Base-by-base conservation (phyloP, 495 filamentous ascomycete genomes). In the Annulohypoxylon maeteangense region DNA sequence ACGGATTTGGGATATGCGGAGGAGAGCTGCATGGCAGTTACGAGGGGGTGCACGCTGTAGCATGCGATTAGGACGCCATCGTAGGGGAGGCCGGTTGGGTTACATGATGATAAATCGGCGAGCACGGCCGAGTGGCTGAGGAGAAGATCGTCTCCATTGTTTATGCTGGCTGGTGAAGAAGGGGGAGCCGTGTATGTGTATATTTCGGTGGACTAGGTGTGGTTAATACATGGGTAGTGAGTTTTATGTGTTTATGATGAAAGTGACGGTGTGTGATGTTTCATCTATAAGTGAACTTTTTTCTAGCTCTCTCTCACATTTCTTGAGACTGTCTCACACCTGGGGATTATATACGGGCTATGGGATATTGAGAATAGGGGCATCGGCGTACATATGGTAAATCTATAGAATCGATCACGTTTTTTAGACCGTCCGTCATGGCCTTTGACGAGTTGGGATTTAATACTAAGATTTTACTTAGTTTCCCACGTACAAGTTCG, bases 61-160 rank as follows among this genome's bases (percentile, higher is more conserved):
- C 95, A 99, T 42, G 93, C 93, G 1, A 99, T 84, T 0, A 98
- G 82, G 68, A 95, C 91, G 20, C 86, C 95, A 73, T 95, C 89
- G 78, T 92, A 88, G 59, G 84, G 80, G 62, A 38, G 90, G 76
- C 12, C 86, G 60, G 1, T 76, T 80, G 59, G 82, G 74, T 62
- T 16, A 0, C 42, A 40, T 4, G 14, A 18, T 3, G 60, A 29
- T 2, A 94, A 78, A 63, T 88, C 80, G 2, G 81, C 76, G 48
- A 88, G 81, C 50, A 91, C 90, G 63, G 88, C 83, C 1, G 82
- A 68, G 14, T 82, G 76, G 68, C 85, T 88, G 27, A 78, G 65
- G 0, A 71, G 34, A 4, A 88, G 81, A 81, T 91, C 83, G 69
- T 87, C 62, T 76, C 84, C 83, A 71, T 91, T 82, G 78, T 93